Evolutionary conservation across 208 protist genomes (phyloP).

Genomic region (Novymonas esmeraldas): DNA sequence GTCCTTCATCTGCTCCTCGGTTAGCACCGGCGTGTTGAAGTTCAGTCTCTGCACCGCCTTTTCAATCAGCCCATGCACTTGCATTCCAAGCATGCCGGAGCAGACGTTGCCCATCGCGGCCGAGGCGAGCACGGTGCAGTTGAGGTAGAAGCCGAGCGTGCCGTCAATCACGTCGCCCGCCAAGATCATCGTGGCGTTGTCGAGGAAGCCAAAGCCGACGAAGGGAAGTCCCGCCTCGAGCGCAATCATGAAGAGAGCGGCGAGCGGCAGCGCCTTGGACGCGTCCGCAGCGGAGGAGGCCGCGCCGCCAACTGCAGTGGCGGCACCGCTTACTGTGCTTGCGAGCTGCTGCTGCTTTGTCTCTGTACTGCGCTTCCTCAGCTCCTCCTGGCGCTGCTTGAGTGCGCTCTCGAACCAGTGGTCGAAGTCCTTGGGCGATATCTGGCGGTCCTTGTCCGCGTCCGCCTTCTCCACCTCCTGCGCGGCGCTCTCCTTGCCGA

Average conservation of each 20-base stretch:
- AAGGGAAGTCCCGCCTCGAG: slow-evolving; percentile 87
- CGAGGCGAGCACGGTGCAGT: slow-evolving; percentile 90
- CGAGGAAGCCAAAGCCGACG: slow-evolving; percentile 92
- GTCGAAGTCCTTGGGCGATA: slow-evolving; percentile 92
- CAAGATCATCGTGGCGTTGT: slow-evolving; percentile 92
- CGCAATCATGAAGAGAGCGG: slow-evolving; percentile 70
- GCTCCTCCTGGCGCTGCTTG: slow-evolving; percentile 59
- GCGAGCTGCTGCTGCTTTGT: slow-evolving; percentile 7
- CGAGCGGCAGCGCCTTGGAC: slow-evolving; percentile 47
- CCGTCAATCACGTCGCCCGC: slow-evolving; percentile 90
- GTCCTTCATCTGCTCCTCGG: slow-evolving; percentile 85
- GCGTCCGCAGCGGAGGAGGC: slow-evolving; percentile 11
- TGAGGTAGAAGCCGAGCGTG: slow-evolving; percentile 85
- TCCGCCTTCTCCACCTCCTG: slow-evolving; percentile 82
- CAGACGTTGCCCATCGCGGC: slow-evolving; percentile 93
- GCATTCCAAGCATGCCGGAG: slow-evolving; percentile 90
- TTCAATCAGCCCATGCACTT: slow-evolving; percentile 91
- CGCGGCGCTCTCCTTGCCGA: slow-evolving; percentile 85
- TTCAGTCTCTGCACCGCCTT: slow-evolving; percentile 83
- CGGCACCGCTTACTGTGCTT: background rate
- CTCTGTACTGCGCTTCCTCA: slow-evolving; percentile 33
- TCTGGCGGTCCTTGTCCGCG: slow-evolving; percentile 76
- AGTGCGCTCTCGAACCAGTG: slow-evolving; percentile 88
- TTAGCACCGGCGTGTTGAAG: slow-evolving; percentile 72
- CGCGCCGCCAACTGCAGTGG: background rate